A percentile compares a stretch with the other conserved stretches of the same genome.
phyloP scores from a whole-genome alignment of 345 rosid species.

The Corchorus olitorius region DNA sequence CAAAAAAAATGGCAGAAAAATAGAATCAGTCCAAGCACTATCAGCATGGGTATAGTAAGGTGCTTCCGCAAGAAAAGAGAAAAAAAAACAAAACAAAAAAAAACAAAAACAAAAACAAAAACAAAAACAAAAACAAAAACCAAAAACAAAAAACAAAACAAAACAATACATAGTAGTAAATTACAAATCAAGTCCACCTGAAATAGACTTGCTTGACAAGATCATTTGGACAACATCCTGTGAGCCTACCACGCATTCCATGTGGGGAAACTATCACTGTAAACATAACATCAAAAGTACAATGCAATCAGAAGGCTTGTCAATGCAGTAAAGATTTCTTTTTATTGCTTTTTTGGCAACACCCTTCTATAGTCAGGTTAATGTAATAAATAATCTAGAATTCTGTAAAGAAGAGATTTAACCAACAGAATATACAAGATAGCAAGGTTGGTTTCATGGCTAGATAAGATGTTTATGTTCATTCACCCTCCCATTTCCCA shows the following conservation, averaged over 20 bases:
- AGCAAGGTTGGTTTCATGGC: background rate
- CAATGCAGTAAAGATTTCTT: slow-evolving; percentile 21
- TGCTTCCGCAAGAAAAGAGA: background rate
- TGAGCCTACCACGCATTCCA: slow-evolving; percentile 93
- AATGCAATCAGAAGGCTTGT: slow-evolving; percentile 29
- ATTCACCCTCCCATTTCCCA: too few species aligned
- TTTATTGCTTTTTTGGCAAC: too few species aligned
- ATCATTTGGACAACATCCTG: slow-evolving; percentile 88
- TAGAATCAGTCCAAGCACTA: slow-evolving; percentile 15
- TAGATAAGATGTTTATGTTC: background rate
- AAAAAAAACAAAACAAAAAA: background rate
- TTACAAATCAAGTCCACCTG: slow-evolving; percentile 45
- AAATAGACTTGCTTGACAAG: slow-evolving; percentile 93
- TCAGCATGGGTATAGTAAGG: slow-evolving; percentile 2
- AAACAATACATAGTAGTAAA: background rate
- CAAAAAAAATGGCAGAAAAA: slow-evolving; percentile 23
- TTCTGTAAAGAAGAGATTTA: slow-evolving; percentile 4
- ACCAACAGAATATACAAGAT: background rate
- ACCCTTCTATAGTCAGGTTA: background rate
- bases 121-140: background rate
- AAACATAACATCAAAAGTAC: slow-evolving; percentile 26
- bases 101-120: background rate
- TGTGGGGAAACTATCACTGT: slow-evolving; percentile 96
- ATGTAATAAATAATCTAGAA: slow-evolving; percentile 13
- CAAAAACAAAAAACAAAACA: background rate